phyloP scores from a whole-genome alignment of 164 flowering plant species.

The Stephania yunnanensis region DNA sequence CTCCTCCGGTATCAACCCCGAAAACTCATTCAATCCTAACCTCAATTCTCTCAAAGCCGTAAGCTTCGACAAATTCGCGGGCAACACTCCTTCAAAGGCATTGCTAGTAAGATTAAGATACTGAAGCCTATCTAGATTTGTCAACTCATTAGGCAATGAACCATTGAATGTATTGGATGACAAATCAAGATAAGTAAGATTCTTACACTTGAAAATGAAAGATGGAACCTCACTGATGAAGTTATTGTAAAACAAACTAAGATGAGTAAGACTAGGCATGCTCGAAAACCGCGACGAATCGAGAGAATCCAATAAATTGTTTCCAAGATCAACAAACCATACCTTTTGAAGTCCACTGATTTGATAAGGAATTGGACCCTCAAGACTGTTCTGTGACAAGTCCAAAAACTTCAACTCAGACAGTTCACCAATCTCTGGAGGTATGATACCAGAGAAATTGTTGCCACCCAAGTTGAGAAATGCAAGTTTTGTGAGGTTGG shows the following conservation, averaged over 20 bases:
- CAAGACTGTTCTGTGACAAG: conserved; percentile 27
- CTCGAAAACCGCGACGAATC: conserved; percentile 17
- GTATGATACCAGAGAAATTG: conserved; percentile 20
- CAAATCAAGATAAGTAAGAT: conserved; percentile 27
- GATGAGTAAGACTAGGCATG: conserved; percentile 30
- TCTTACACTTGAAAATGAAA: conserved; percentile 29
- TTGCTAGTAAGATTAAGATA: conserved; percentile 24
- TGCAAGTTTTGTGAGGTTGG: conserved; percentile 27
- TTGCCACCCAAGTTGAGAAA: conserved; percentile 35
- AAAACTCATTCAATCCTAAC: conserved; percentile 20
- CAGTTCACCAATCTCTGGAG: conserved; percentile 28
- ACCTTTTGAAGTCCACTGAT: conserved; percentile 32
- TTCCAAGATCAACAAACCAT: conserved; percentile 25
- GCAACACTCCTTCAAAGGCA: conserved; percentile 24
- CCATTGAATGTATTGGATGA: conserved; percentile 10
- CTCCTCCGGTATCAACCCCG: conserved; percentile 26
- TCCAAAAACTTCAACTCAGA: conserved; percentile 19
- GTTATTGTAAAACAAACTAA: conserved; percentile 20
- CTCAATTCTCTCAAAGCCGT: conserved; percentile 18
- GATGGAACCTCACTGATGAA: conserved; percentile 21
- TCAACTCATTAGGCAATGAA: neutral
- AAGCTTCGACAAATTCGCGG: conserved; percentile 21
- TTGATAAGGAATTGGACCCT: conserved; percentile 36
- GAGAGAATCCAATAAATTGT: conserved; percentile 27
- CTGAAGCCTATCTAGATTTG: conserved; percentile 18